Conservation (phyloP, 345 rosid genomes). For the Odontarrhena argentea region DNA sequence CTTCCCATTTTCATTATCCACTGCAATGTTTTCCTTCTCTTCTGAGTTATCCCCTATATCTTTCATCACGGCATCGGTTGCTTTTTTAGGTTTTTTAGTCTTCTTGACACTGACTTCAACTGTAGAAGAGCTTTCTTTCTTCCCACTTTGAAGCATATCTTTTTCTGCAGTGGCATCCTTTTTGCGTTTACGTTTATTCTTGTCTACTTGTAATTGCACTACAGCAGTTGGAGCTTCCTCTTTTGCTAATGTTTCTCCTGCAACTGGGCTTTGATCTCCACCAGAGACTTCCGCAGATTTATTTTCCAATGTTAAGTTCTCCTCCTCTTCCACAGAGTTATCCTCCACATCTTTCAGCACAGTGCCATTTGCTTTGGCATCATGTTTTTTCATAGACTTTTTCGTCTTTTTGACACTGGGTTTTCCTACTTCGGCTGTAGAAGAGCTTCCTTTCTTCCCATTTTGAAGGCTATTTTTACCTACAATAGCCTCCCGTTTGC, state of each 20-base stretch:
- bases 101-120: constrained; percentile 34
- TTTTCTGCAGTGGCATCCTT: constrained; percentile 34
- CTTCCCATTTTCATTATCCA: constrained; percentile 17
- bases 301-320: constrained; percentile 43
- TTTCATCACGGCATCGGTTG: constrained; percentile 22
- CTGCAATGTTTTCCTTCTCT: constrained; percentile 55
- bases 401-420: constrained; percentile 33
- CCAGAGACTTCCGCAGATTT: constrained; percentile 27
- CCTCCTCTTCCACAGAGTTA: constrained; percentile 46
- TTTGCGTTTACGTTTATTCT: constrained; percentile 27
- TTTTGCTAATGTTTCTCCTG: constrained; percentile 27
- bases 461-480: constrained; percentile 31
- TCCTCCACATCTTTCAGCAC: constrained; percentile 27
- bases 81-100: constrained; percentile 32
- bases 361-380: constrained; percentile 22
- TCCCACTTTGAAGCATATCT: constrained; percentile 31
- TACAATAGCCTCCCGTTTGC: constrained; percentile 27
- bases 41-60: constrained; percentile 32
- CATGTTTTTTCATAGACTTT: constrained; percentile 36
- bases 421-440: constrained; percentile 38
- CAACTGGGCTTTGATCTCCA: constrained; percentile 30
- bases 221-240: constrained; percentile 32
- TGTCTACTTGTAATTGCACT: constrained; percentile 27
- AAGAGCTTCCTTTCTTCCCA: constrained; percentile 40
- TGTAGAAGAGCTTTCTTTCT: constrained; percentile 38